phyloP scores from a whole-genome alignment of 805 yeast genomes.

The Spathaspora passalidarum region DNA sequence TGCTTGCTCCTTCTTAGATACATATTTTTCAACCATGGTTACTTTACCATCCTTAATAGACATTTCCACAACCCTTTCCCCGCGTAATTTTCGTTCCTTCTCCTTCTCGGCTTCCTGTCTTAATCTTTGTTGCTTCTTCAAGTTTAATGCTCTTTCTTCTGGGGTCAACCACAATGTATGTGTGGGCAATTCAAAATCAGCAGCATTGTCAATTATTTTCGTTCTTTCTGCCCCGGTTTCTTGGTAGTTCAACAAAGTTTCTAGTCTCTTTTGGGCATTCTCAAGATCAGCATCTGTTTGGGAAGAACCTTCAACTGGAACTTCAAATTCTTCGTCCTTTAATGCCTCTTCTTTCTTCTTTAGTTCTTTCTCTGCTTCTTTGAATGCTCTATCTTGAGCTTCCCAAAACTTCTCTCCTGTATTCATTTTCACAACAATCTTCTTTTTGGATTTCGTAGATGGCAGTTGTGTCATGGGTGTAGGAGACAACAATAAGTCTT shows the following conservation, averaged over 20 bases:
- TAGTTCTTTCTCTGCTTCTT: constrained; percentile 50
- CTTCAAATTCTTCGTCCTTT: constrained; percentile 43
- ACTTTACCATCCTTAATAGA: constrained; percentile 81
- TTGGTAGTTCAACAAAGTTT: constrained; percentile 75
- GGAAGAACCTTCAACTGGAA: constrained; percentile 38
- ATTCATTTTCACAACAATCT: constrained; percentile 51
- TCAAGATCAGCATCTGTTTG: constrained; percentile 55
- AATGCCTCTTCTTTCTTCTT: constrained; percentile 25
- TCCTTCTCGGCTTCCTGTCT: constrained; percentile 59
- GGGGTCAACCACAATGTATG: constrained; percentile 76
- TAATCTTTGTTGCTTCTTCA: constrained; percentile 81
- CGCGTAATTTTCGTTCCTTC: constrained; percentile 67
- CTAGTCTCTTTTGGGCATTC: constrained; percentile 71
- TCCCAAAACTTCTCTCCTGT: constrained; percentile 64
- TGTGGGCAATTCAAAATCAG: constrained; percentile 73
- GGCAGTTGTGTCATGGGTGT: background rate
- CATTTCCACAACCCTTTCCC: constrained; percentile 72
- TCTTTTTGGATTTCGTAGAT: constrained; percentile 28
- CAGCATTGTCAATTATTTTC: constrained; percentile 85
- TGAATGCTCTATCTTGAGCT: constrained; percentile 64
- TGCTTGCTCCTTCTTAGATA: constrained; percentile 15
- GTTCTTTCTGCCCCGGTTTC: constrained; percentile 88
- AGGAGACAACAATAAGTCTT: constrained; percentile 24
- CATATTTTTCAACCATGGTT: constrained; percentile 48
- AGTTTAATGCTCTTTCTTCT: constrained; percentile 79